phyloP scores from a whole-genome alignment of 306 rosid species.

The Malus sylvestris region DNA sequence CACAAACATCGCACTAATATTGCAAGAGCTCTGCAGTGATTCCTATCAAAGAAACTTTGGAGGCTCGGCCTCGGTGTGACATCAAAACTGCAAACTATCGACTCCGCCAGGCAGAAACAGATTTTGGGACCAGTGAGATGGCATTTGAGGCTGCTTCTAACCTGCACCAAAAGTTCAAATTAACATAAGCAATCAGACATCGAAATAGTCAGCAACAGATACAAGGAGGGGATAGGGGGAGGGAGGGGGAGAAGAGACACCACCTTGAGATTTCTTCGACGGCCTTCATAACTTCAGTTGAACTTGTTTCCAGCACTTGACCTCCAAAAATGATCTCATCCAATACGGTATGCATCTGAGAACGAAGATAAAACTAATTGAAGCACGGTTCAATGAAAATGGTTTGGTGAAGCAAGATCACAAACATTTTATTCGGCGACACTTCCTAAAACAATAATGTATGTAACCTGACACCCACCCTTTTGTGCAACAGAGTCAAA shows the following conservation, averaged over 20 bases:
- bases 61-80: background rate
- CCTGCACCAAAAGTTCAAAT: constrained; percentile 37
- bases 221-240: background rate
- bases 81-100: constrained; percentile 23
- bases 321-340: constrained; percentile 92
- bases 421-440: background rate
- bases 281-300: constrained; percentile 77
- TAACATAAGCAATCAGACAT: background rate
- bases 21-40: background rate
- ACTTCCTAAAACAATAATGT: background rate
- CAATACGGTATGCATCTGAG: constrained; percentile 70
- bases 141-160: constrained; percentile 70
- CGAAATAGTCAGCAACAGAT: background rate
- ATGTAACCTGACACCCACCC: background rate
- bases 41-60: background rate
- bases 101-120: constrained; percentile 79
- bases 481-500: background rate
- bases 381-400: background rate
- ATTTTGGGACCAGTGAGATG: constrained; percentile 67
- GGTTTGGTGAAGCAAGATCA: background rate
- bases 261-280: constrained; percentile 83
- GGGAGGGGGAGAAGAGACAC: constrained; percentile 21
- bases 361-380: constrained; percentile 12
- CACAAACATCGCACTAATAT: background rate
- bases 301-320: constrained; percentile 86